Base-by-base conservation (phyloP, 2,329 filamentous ascomycete species). In the Ophiostoma pallidulum region DNA sequence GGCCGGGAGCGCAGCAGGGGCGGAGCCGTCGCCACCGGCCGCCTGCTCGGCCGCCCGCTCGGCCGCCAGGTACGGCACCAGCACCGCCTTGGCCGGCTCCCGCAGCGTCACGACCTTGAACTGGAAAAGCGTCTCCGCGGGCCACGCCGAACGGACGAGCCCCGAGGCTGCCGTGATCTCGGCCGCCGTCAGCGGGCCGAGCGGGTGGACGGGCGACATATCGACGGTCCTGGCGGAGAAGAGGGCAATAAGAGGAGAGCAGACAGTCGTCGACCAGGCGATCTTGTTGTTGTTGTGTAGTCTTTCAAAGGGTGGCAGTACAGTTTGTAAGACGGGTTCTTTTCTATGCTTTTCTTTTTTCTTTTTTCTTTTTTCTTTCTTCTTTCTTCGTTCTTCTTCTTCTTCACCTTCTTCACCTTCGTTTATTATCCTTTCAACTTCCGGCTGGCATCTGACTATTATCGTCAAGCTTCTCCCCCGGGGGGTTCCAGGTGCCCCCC, bases 71-170 rank as follows among this genome's bases (percentile, higher is more conserved):
- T 73, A 79, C 3, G 67, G 68, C 19, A 72, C 55, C 8, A 77
- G 66, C 36, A 75, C 66, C 4, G 63, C 58, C 62, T 80, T 80
- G 8, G 69, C 63, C 5, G 77, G 75, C 57, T 80, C 76, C 36
- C 70, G 64, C n/a, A 80, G 62, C n/a, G 72, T 82, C 22, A 83
- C 67, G 37, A 67, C 66, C 60, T 82, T 83, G 69, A 80, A 84
- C 44, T 80, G 74, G 37, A 82, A 59, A 26, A 74, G 67, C 3
- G 72, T 74, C 20, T 69, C 67, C 12, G 65, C 62, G 0, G 78
- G 78, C 74, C 78, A 82, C 47, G 70, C 65, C 40, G 62, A 60
- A 49, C 64, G 70, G 52, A 83, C 65, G 28, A 80, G 62, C 2
- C 61, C 55, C 7, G 73, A 66, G 24, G 71, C 70, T 38, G 68